Evolutionary conservation across 192 early-diverging fungal genomes (phyloP).

Genomic region (Fimicolochytrium jonesii): DNA sequence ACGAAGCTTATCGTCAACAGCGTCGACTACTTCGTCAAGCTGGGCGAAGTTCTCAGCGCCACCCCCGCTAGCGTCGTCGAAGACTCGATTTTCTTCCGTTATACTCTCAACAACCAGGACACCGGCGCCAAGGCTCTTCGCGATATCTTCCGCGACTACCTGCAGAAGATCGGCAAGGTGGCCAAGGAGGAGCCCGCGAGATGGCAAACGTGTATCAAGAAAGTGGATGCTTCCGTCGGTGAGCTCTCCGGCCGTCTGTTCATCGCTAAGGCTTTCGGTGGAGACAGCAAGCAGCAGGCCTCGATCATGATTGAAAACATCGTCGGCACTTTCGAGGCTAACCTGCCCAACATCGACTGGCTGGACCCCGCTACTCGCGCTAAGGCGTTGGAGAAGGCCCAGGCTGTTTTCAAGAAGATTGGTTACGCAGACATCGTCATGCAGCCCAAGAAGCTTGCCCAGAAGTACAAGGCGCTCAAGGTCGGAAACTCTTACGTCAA

Average conservation of each 20-base stretch:
- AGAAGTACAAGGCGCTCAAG: slow-evolving; percentile 6
- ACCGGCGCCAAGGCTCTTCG: neutral
- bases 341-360: slow-evolving; percentile 29
- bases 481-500: too few relatives aligned
- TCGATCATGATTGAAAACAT: slow-evolving; percentile 4
- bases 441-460: slow-evolving; percentile 19
- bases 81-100: slow-evolving; percentile 13
- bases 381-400: slow-evolving; percentile 26
- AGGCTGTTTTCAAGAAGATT: slow-evolving; percentile 25
- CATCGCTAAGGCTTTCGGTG: slow-evolving; percentile 22
- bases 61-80: slow-evolving; percentile 6
- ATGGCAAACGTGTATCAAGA: slow-evolving; percentile 26
- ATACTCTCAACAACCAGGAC: neutral
- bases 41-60: neutral
- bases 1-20: slow-evolving; percentile 14
- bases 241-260: slow-evolving; percentile 29
- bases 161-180: slow-evolving; percentile 1
- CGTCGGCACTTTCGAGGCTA: slow-evolving; percentile 8
- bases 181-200: slow-evolving; percentile 24
- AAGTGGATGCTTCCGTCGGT: slow-evolving; percentile 10
- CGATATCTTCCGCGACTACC: too few relatives aligned
- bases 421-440: slow-evolving; percentile 30
- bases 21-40: slow-evolving; percentile 15
- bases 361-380: slow-evolving; percentile 23
- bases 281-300: slow-evolving; percentile 17